A percentile compares a stretch with the other conserved stretches of the same genome.
phyloP scores from a whole-genome alignment of 1,284 basidiomycete species.

The Marasmius sp. region DNA sequence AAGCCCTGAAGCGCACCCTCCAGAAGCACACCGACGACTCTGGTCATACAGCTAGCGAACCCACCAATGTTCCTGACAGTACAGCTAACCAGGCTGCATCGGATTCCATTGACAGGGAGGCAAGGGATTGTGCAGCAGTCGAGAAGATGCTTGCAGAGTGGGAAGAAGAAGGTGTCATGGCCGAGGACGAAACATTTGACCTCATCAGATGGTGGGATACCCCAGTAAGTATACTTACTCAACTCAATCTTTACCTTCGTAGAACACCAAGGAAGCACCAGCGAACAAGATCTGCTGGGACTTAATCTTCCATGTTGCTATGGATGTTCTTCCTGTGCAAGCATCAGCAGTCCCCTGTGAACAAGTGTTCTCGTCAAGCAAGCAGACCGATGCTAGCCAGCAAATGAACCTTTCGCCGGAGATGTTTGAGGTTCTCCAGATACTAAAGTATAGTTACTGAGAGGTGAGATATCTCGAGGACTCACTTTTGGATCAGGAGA shows the following conservation, averaged over 20 bases:
- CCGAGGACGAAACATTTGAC: constrained; percentile 15
- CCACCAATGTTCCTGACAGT: too few relatives aligned
- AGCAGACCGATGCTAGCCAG: constrained; percentile 21
- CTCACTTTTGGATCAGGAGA: constrained; percentile 5
- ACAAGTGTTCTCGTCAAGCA: constrained; percentile 29
- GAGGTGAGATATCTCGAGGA: constrained; percentile 2
- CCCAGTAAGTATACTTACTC: constrained; percentile 16
- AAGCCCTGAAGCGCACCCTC: too few relatives aligned
- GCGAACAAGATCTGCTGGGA: too few relatives aligned
- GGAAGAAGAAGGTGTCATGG: too few relatives aligned
- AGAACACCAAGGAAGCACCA: too few relatives aligned
- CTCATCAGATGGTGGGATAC: constrained; percentile 21
- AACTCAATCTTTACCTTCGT: too few relatives aligned
- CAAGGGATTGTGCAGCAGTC: too few relatives aligned
- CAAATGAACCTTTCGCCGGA: constrained; percentile 13
- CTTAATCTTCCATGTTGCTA: constrained; percentile 19
- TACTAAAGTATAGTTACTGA: constrained; percentile 23
- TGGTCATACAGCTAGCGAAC: too few relatives aligned
- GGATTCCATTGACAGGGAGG: too few relatives aligned
- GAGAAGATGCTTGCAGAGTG: too few relatives aligned
- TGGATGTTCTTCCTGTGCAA: constrained; percentile 29
- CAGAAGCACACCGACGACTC: too few relatives aligned
- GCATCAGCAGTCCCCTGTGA: constrained; percentile 32
- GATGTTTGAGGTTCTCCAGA: constrained; percentile 25
- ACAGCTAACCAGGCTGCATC: too few relatives aligned